Percentiles rank a stretch among this genome's conserved stretches.
Evolutionary conservation across 805 yeast species (phyloP).

Genomic region (Schwanniomyces polymorphus): DNA sequence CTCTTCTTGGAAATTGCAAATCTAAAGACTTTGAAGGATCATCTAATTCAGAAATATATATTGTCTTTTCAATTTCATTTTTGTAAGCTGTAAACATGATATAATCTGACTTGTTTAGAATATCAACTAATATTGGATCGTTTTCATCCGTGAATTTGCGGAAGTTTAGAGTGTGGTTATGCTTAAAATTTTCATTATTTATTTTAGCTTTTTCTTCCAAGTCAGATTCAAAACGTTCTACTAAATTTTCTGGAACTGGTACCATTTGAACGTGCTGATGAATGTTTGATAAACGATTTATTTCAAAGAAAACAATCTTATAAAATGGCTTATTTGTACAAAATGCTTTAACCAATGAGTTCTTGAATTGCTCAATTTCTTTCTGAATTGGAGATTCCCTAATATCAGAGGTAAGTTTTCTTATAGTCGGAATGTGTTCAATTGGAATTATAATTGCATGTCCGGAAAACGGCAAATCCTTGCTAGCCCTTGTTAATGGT

Average conservation of each 20-base stretch:
- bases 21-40: constrained; percentile 50
- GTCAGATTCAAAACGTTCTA: constrained; percentile 43
- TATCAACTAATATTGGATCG: constrained; percentile 15
- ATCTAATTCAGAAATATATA: constrained; percentile 18
- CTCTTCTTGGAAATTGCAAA: constrained; percentile 82
- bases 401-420: constrained; percentile 19
- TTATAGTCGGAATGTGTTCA: constrained; percentile 56
- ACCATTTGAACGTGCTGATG: constrained; percentile 79
- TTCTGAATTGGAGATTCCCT: constrained; percentile 25
- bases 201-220: constrained; percentile 41
- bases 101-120: constrained; percentile 35
- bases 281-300: constrained; percentile 60
- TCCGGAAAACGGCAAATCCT: constrained; percentile 61
- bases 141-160: constrained; percentile 24
- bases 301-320: constrained; percentile 66
- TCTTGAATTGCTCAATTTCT: constrained; percentile 51
- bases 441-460: constrained; percentile 83
- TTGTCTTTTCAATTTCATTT: constrained; percentile 14
- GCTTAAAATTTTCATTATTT: constrained; percentile 49
- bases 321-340: constrained; percentile 32
- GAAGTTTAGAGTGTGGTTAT: constrained; percentile 47
- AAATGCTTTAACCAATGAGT: constrained; percentile 52
- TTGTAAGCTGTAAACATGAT: constrained; percentile 31
- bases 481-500: constrained; percentile 61
- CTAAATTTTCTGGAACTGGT: constrained; percentile 56